Conservation (phyloP, 2,329 filamentous ascomycete species). For the Cercospora brassicicola region DNA sequence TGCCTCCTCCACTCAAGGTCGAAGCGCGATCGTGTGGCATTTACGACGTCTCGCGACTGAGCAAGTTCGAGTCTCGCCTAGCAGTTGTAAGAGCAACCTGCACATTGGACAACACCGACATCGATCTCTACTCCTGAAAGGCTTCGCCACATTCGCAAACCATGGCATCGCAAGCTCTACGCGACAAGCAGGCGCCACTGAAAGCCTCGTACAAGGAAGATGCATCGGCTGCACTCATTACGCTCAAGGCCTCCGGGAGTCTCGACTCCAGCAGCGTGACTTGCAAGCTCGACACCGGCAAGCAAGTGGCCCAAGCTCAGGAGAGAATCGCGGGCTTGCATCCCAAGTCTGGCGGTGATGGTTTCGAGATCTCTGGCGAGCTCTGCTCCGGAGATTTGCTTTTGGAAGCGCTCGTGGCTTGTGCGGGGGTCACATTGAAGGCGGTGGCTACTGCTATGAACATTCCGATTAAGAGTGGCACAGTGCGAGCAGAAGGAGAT, state of each 20-base stretch:
- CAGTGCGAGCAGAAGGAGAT: conserved; percentile 49
- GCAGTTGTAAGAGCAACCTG: neutral
- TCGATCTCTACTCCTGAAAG: neutral
- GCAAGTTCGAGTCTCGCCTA: neutral
- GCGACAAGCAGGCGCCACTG: conserved; percentile 51
- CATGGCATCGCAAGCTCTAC: conserved; percentile 40
- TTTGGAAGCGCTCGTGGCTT: conserved; percentile 53
- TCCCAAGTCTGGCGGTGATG: conserved; percentile 50
- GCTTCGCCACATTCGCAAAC: neutral
- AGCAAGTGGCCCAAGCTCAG: conserved; percentile 44
- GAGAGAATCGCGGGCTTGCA: conserved; percentile 51
- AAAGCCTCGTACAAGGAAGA: conserved; percentile 49
- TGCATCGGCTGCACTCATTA: conserved; percentile 49
- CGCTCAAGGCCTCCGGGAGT: conserved; percentile 47
- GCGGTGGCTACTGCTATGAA: conserved; percentile 52
- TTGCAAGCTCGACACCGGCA: conserved; percentile 49
- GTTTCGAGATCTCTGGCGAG: conserved; percentile 47
- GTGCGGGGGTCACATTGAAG: conserved; percentile 54
- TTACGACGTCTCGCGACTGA: neutral
- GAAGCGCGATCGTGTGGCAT: neutral
- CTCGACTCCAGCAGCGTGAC: conserved; percentile 50
- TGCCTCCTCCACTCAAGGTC: neutral
- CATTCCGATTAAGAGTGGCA: conserved; percentile 47
- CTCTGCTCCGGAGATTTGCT: conserved; percentile 54
- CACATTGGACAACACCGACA: neutral